phyloP scores from a whole-genome alignment of 2,329 filamentous ascomycete species.

The Paradendryphiella salina region DNA sequence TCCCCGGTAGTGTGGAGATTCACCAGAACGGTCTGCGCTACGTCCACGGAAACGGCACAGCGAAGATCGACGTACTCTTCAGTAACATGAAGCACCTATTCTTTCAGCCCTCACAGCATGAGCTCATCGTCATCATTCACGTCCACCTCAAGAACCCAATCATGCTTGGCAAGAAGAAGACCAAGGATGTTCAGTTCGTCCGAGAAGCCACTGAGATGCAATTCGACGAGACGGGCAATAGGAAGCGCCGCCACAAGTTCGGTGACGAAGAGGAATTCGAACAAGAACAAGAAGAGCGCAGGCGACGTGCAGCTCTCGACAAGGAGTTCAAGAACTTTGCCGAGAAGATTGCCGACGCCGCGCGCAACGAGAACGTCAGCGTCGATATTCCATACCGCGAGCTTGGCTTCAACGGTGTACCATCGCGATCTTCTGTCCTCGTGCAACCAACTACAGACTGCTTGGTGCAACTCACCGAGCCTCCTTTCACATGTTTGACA shows the following conservation, averaged over 20 bases:
- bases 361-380: slow-evolving; percentile 84
- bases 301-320: slow-evolving; percentile 87
- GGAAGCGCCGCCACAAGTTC: slow-evolving; percentile 95
- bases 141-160: slow-evolving; percentile 98
- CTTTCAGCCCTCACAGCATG: slow-evolving; percentile 96
- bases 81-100: slow-evolving; percentile 98
- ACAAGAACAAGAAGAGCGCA: slow-evolving; percentile 93
- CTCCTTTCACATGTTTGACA: slow-evolving; percentile 93
- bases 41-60: slow-evolving; percentile 72
- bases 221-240: slow-evolving; percentile 97
- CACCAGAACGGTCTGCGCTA: slow-evolving; percentile 99
- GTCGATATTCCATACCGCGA: slow-evolving; percentile 97
- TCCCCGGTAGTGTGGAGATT: slow-evolving; percentile 93
- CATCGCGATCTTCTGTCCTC: slow-evolving; percentile 91
- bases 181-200: slow-evolving; percentile 98
- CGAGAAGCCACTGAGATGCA: slow-evolving; percentile 97
- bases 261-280: slow-evolving; percentile 99
- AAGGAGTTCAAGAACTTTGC: slow-evolving; percentile 95
- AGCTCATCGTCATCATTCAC: slow-evolving; percentile 97
- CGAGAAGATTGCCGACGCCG: slow-evolving; percentile 96
- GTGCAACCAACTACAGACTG: slow-evolving; percentile 97
- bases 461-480: slow-evolving; percentile 93
- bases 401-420: slow-evolving; percentile 94
- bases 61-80: slow-evolving; percentile 91
- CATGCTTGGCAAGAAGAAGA: slow-evolving; percentile 98